A percentile compares a stretch with the other conserved stretches of the same genome.
Evolutionary conservation across 495 filamentous ascomycete genomes (phyloP).

Genomic region (Durotheca rogersii): DNA sequence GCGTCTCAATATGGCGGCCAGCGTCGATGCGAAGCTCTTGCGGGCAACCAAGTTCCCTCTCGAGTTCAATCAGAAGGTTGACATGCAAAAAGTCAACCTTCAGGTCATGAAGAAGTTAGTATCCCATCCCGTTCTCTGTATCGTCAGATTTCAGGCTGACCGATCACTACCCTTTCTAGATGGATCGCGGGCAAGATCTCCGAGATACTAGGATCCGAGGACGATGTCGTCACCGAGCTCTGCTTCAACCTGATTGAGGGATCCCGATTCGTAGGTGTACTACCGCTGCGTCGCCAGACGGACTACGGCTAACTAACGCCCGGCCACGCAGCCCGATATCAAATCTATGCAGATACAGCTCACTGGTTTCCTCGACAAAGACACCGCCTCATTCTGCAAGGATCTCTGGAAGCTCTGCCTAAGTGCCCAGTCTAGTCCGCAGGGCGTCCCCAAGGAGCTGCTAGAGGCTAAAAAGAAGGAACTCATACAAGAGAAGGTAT

Average conservation of each 20-base stretch:
- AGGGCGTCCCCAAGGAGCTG: slow-evolving; percentile 91
- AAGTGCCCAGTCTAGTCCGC: slow-evolving; percentile 82
- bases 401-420: slow-evolving; percentile 89
- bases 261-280: slow-evolving; percentile 67
- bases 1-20: slow-evolving; percentile 61
- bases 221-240: slow-evolving; percentile 92
- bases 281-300: slow-evolving; percentile 1
- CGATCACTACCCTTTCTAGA: slow-evolving; percentile 54
- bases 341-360: slow-evolving; percentile 91
- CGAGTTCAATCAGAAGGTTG: slow-evolving; percentile 93
- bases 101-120: slow-evolving; percentile 95
- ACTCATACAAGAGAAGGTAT: slow-evolving; percentile 88
- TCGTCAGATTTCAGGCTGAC: no score
- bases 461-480: slow-evolving; percentile 95
- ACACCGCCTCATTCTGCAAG: slow-evolving; percentile 87
- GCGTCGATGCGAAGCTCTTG: slow-evolving; percentile 82
- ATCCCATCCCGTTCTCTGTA: neutral
- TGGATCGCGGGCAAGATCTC: slow-evolving; percentile 91
- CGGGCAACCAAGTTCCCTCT: slow-evolving; percentile 89
- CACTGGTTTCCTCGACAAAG: slow-evolving; percentile 92
- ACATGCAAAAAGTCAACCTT: slow-evolving; percentile 94
- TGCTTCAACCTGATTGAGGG: slow-evolving; percentile 88
- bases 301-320: slow-evolving; percentile 14
- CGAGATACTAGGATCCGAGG: slow-evolving; percentile 83
- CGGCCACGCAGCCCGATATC: slow-evolving; percentile 74